Base-by-base conservation (phyloP, 2,329 filamentous ascomycete species). In the Fonsecaea erecta region DNA sequence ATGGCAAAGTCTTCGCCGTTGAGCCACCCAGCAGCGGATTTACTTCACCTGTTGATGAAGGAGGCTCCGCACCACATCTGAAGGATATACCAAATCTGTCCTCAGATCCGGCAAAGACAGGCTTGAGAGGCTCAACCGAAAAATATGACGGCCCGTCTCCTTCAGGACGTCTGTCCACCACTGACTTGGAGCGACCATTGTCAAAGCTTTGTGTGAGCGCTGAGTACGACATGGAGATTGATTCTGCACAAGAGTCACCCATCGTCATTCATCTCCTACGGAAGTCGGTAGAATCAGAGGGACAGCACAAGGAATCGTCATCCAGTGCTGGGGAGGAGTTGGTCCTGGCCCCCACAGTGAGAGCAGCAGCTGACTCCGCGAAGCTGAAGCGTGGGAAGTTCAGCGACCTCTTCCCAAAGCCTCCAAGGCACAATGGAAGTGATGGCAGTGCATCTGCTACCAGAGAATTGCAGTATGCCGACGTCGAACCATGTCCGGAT, bases 1-100 rank as follows among this genome's bases (percentile, higher is more conserved):
- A 66, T 2, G 40, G 24, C 21, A 55, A 60, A 34, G 11, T 43
- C 4, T 26, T 62, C n/a, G 64, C 43, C 32, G 16, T 51, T 24
- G 71, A 72, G 52, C 69, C 70, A 48, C 55, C 68, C 35, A 73
- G 70, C 54, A 72, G 70, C 63, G 71, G 71, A 30, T 72, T 72
- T 37, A 65, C 64, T 11, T 69, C 71, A 3, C 70, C 67, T 11
- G 60, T 64, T 12, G 58, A 60, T 21, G n/a, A 56, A 30, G 9
- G 37, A 40, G 54, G 12, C n/a, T 52, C 53, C 30, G 30, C 21
- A 21, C 37, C 37, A 3, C 51, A 53, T 24, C 14, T 32, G 4
- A 34, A 57, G n/a, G 60, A 63, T 28, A 30, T 34, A 14, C 28
- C 40, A 0, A 24, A 52, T 8, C 16, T 40, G n/a, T 58, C 59